These are phyloP conservation scores for Amorphotheca resinae DNA, from an alignment of 495 filamentous ascomycete genomes.

Conservation along the genomic window DNA sequence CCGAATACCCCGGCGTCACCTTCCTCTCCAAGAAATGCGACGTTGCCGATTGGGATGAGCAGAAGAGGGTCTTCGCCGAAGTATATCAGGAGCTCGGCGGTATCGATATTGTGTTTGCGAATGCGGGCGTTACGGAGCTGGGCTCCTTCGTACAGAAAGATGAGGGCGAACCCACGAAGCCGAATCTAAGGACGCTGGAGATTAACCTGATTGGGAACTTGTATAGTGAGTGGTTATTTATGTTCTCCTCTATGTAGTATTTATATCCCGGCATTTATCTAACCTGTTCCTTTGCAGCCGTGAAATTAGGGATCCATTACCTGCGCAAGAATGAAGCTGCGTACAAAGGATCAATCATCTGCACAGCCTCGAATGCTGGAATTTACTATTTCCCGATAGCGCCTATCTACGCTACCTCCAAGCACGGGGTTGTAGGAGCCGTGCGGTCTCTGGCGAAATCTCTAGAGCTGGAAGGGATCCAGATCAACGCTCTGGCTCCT, in stretches of 20 bases:
- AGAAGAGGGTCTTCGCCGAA: conserved; percentile 22
- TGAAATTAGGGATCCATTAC: conserved; percentile 39
- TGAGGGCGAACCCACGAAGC: conserved; percentile 23
- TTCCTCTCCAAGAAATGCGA: conserved; percentile 28
- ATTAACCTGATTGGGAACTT: conserved; percentile 30
- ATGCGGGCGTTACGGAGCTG: conserved; percentile 41
- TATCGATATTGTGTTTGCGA: conserved; percentile 42
- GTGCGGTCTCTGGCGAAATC: conserved; percentile 33
- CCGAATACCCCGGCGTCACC: conserved; percentile 25
- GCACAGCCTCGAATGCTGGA: conserved; percentile 44
- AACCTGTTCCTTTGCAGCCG: too few species aligned
- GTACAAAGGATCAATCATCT: conserved; percentile 37
- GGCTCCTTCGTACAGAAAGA: conserved; percentile 26
- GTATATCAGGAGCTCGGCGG: conserved; percentile 26
- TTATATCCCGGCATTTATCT: too few species aligned
- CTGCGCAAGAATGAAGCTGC: conserved; percentile 31
- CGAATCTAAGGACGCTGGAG: conserved; percentile 29
- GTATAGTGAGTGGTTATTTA: conserved; percentile 39
- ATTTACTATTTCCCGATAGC: conserved; percentile 43
- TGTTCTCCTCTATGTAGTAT: not conserved
- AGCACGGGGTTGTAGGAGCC: conserved; percentile 37
- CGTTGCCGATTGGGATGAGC: conserved; percentile 24
- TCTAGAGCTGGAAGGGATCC: conserved; percentile 31
- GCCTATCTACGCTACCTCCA: conserved; percentile 40
- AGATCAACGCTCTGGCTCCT: conserved; percentile 42